phyloP scores from a whole-genome alignment of 441 rosid genomes.

The Kokia cookei region DNA sequence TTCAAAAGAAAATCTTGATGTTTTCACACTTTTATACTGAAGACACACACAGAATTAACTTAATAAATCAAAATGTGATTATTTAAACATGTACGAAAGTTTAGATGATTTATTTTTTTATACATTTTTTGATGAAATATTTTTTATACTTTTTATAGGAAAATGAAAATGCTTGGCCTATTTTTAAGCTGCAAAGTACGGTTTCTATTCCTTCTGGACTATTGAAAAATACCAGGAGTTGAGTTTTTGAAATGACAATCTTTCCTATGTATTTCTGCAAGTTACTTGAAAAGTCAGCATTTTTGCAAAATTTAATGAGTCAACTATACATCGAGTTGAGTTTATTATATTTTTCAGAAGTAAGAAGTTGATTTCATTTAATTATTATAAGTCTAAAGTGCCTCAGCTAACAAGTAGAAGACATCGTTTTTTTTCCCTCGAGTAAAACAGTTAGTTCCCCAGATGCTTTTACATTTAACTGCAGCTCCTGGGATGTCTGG shows the following conservation, averaged over 20 bases:
- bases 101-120: neutral
- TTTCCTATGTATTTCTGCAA: neutral
- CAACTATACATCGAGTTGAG: neutral
- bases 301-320: neutral
- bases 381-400: neutral
- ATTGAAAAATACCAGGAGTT: no score
- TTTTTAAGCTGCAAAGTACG: neutral
- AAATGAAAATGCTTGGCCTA: no score
- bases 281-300: neutral
- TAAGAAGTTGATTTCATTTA: neutral
- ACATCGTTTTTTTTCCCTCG: neutral
- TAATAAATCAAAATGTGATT: neutral
- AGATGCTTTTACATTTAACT: neutral
- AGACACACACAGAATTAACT: neutral
- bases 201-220: neutral
- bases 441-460: neutral
- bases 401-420: neutral
- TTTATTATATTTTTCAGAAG: neutral
- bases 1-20: neutral
- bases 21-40: neutral
- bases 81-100: neutral
- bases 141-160: no score
- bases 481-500: neutral
- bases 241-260: neutral
- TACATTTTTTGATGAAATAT: neutral